Base-by-base conservation (phyloP, 768 basidiomycete genomes). In the Boletus insuetus region DNA sequence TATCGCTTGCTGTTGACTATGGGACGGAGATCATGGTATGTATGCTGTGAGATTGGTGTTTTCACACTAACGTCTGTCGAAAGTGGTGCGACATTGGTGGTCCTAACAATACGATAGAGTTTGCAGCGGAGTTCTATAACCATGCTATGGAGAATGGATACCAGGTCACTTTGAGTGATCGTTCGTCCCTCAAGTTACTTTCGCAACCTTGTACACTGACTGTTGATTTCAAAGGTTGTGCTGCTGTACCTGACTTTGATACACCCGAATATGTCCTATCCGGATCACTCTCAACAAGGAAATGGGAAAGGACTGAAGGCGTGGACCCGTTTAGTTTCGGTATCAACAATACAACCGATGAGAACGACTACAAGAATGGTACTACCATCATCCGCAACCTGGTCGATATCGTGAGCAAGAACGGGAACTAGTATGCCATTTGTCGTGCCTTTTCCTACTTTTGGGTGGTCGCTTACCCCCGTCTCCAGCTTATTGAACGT, bases 21-120 rank as follows among this genome's bases (percentile, higher is more conserved):
- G 80, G 73, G 35, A 74, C 76, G 3, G 80, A 83, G 57, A 81
- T 85, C 51, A 83, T 84, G 80, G 79, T 79, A 48, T 10, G 73
- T 60, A 16, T 4, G 11, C 12, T 9, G 11, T 37, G 43, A 14
- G 3, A 32, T 20, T 31, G 35, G 51, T 19, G 8, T 47, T 46
- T 45, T 49, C 48, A 19, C 6, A 24, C 55, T 64, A 19, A 73
- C 2, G 8, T 3, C 49, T 9, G 20, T 31, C 14, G 5, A 56
- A 29, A 79, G 77, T 82, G 82, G 82, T 83, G 82, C 38, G 82
- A 83, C 57, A 83, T 83, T 10, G 83, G 78, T 13, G 79, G 79
- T 11, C 74, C 78, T 0, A 79, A 80, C 58, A 77, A 68, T 39
- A 79, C 75, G 4, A 62, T 73, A 0, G 74, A 77, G 11, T 76